These are phyloP conservation scores for Clitoria ternatea DNA, from an alignment of 306 rosid species.

Conservation along the genomic window DNA sequence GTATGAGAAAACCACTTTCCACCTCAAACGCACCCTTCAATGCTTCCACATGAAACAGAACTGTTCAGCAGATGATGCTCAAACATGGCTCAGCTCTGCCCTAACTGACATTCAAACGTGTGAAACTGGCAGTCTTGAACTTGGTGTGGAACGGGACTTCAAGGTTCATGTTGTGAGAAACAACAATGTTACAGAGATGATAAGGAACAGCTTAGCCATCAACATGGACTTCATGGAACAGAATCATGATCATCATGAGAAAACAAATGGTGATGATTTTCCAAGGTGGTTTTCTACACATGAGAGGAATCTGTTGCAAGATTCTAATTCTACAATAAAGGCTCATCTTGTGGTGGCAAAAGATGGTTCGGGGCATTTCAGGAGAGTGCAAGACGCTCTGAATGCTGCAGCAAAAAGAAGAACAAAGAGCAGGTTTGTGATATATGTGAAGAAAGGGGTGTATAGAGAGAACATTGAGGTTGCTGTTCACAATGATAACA, in stretches of 20 bases:
- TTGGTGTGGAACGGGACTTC: conserved; percentile 35
- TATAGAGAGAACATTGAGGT: conserved; percentile 77
- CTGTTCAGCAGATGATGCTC: conserved; percentile 56
- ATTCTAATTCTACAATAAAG: conserved; percentile 24
- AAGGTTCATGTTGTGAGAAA: conserved; percentile 16
- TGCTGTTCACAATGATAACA: conserved; percentile 40
- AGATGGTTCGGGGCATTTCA: conserved; percentile 72
- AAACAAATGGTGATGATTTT: conserved; percentile 16
- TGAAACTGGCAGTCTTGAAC: conserved; percentile 45
- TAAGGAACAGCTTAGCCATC: conserved; percentile 72
- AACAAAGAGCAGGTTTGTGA: conserved; percentile 43
- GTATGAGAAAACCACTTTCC: conserved; percentile 40
- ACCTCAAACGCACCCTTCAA: conserved; percentile 50
- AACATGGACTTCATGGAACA: conserved; percentile 35
- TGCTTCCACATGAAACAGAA: conserved; percentile 17
- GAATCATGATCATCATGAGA: background rate
- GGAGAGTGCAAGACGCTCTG: conserved; percentile 64
- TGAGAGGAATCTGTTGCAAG: conserved; percentile 54
- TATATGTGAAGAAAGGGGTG: conserved; percentile 67
- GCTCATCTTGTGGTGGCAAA: conserved; percentile 69
- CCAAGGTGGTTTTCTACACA: conserved; percentile 57
- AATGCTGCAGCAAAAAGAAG: conserved; percentile 60
- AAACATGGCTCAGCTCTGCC: conserved; percentile 86
- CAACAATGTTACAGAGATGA: conserved; percentile 56
- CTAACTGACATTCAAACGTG: conserved; percentile 68